Base-by-base conservation (phyloP, 179 eudicot species). In the Corrigiola litoralis region DNA sequence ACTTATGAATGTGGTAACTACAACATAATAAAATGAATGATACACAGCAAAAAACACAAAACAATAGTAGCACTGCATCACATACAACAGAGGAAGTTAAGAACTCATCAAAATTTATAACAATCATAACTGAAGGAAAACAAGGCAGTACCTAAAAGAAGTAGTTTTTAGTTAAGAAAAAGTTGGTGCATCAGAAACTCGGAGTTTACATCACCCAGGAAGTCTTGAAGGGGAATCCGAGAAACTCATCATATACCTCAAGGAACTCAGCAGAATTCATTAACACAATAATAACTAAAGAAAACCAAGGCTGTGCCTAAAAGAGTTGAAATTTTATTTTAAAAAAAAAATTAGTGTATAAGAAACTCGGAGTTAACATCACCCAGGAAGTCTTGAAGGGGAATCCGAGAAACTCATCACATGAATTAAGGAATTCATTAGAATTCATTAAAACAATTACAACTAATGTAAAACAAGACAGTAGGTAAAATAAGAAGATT, bases 181-280 rank as follows among this genome's bases (percentile, higher is more conserved):
- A 4, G n/a, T 61, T 14, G 66, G 21, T 17, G 81, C 86, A 85
- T 85, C 95, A 83, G 90, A 81, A 57, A 65, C 58, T 81, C 87
- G 89, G 89, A 75, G 79, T 79, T 71, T 33, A 72, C 87, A 85
- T 87, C 96, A 89, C 73, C 75, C 94, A 73, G 4, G 61, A 77
- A 29, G 89, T 85, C 89, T 65, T 88, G 95, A 90, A 87, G 91
- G 95, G 86, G 95, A 87, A 90, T 90, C 91, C 89, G 87, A 87
- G 77, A 67, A 70, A 68, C 61, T 90, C 95, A 77, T 87, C 97
- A 79, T 76, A 9, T 80, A 88, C 91, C 63, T 50, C n/a, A n/a
- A n/a, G n/a, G n/a, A n/a, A n/a, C n/a, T n/a, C n/a, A n/a, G n/a
- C n/a, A n/a, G n/a, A n/a, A n/a, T n/a, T n/a, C n/a, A n/a, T n/a